Percentiles rank a stretch among this genome's conserved stretches.
Conservation (phyloP, 441 rosid genomes). For the Raphanus hybrid region DNA sequence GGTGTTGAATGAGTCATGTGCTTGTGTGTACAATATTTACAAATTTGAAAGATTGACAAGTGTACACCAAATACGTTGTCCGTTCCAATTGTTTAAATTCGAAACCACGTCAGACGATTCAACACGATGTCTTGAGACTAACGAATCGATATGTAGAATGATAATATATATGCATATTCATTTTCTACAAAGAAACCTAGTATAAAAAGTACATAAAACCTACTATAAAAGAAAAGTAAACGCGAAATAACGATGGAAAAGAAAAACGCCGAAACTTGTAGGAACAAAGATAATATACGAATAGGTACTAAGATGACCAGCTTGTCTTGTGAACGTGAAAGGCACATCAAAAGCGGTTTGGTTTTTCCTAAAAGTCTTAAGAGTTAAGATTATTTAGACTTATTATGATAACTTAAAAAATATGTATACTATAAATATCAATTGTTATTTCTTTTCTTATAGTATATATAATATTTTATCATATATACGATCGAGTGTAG, state of each 20-base stretch:
- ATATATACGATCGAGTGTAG: neutral
- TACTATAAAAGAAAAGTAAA: constrained; percentile 4
- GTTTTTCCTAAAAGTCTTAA: neutral
- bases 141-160: neutral
- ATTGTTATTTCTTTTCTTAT: too few species aligned
- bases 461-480: neutral
- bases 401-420: neutral
- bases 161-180: constrained; percentile 9
- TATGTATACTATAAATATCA: neutral
- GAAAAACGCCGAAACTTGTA: neutral
- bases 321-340: neutral
- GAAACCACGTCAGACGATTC: constrained; percentile 26
- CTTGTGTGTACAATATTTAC: constrained; percentile 5
- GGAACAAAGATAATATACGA: constrained; percentile 1
- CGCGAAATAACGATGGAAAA: neutral
- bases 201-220: neutral
- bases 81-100: constrained; percentile 16
- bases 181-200: neutral
- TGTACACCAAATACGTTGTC: constrained; percentile 20
- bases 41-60: constrained; percentile 10
- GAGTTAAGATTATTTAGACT: neutral
- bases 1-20: constrained; percentile 39
- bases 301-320: neutral
- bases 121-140: constrained; percentile 7
- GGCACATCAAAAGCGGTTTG: neutral